Conservation (phyloP, 352 stramenopile genomes). For the Globisporangium spinosum region DNA sequence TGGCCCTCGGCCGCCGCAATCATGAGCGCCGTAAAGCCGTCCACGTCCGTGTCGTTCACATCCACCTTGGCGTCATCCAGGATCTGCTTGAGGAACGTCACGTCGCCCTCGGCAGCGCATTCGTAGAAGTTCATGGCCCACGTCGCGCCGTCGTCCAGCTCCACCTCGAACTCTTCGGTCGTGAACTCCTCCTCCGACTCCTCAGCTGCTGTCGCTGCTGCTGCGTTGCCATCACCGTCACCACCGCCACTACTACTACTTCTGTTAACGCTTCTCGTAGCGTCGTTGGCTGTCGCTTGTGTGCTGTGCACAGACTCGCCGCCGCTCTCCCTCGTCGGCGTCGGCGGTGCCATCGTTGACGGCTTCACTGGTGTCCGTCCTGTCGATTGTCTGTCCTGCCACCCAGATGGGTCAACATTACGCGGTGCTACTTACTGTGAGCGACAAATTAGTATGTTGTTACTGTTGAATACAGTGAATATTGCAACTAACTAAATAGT, state of each 20-base stretch:
- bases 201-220: conserved; percentile 6
- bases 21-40: conserved; percentile 85
- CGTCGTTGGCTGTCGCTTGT: neutral
- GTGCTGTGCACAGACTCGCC: neutral
- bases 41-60: conserved; percentile 74
- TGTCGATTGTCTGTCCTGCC: too few relatives aligned
- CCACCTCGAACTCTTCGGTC: conserved; percentile 63
- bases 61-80: conserved; percentile 53
- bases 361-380: neutral
- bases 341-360: neutral
- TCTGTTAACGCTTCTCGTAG: neutral
- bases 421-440: too few relatives aligned
- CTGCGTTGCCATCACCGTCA: neutral
- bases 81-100: conserved; percentile 56
- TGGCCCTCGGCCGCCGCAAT: conserved; percentile 76
- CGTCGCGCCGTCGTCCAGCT: conserved; percentile 48
- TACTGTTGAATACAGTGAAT: too few relatives aligned
- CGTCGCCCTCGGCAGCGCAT: conserved; percentile 63
- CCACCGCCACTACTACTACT: too few relatives aligned
- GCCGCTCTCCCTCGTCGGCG: neutral
- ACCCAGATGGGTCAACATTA: neutral
- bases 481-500: too few relatives aligned
- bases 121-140: conserved; percentile 73
- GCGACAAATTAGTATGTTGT: conserved; percentile 45
- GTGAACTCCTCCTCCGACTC: conserved; percentile 52